Evolutionary conservation across 1,284 basidiomycete genomes (phyloP).

Genomic region (Irpex sp.): DNA sequence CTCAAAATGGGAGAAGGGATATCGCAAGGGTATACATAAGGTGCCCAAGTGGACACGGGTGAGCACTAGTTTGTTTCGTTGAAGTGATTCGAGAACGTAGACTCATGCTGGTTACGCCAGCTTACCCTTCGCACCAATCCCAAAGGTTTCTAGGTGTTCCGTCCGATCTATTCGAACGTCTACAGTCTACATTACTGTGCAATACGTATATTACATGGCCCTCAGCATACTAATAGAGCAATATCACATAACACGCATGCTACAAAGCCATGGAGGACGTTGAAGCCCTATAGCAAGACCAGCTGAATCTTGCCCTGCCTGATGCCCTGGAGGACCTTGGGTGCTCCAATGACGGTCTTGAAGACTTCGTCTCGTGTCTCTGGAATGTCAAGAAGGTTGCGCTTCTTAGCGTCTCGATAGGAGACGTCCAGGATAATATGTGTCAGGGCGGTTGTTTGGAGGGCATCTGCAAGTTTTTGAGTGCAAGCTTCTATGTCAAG

Average conservation of each 20-base stretch:
- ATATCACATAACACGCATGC: conserved; percentile 4
- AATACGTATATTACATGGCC: conserved; percentile 6
- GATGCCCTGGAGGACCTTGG: conserved; percentile 55
- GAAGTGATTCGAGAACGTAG: neutral
- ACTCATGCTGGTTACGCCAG: conserved; percentile 33
- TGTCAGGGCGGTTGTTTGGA: conserved; percentile 65
- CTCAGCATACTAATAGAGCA: conserved; percentile 6
- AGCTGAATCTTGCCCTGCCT: conserved; percentile 68
- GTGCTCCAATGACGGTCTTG: conserved; percentile 59
- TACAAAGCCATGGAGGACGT: conserved; percentile 1
- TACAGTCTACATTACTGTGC: conserved; percentile 14
- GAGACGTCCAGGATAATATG: conserved; percentile 77
- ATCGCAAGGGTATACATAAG: conserved; percentile 94
- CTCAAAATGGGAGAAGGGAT: conserved; percentile 63
- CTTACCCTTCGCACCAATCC: conserved; percentile 83
- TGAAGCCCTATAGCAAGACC: conserved; percentile 56
- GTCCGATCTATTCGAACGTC: neutral
- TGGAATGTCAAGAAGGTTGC: conserved; percentile 71
- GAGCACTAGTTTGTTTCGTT: conserved; percentile 24
- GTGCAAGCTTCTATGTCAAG: conserved; percentile 34
- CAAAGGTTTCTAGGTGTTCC: conserved; percentile 68
- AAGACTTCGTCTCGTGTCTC: conserved; percentile 81
- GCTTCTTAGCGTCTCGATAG: conserved; percentile 67
- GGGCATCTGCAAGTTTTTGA: conserved; percentile 44
- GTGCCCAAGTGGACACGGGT: conserved; percentile 93